phyloP scores from a whole-genome alignment of 2,329 filamentous ascomycete species.

The Lecanicillium sp. region DNA sequence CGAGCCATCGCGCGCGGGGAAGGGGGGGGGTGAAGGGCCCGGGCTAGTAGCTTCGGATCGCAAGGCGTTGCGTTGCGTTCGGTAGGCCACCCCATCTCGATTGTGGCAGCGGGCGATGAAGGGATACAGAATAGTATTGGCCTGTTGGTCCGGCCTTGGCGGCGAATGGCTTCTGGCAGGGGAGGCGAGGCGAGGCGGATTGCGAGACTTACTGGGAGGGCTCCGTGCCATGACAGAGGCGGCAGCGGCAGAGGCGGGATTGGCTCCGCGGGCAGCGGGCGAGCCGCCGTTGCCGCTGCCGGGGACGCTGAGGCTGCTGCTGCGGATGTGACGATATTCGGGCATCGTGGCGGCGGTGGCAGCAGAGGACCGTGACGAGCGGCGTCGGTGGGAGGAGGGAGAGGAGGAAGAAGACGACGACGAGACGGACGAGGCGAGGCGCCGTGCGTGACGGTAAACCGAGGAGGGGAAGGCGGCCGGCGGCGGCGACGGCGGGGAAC shows the following conservation, averaged over 20 bases:
- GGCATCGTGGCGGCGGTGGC: constrained; percentile 25
- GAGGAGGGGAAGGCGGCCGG: background rate
- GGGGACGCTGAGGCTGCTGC: constrained; percentile 49
- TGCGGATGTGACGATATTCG: constrained; percentile 50
- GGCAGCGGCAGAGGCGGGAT: constrained; percentile 25
- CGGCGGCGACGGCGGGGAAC: constrained; percentile 1
- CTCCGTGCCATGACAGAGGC: constrained; percentile 55
- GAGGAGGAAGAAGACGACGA: constrained; percentile 8
- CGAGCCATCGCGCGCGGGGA: no score
- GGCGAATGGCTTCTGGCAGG: background rate
- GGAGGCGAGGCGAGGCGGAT: constrained; percentile 3
- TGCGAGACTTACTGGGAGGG: constrained; percentile 48
- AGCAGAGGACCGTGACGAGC: constrained; percentile 7
- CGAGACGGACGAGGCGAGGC: constrained; percentile 9
- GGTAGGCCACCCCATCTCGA: no score
- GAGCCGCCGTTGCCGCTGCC: constrained; percentile 13
- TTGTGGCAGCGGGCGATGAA: no score
- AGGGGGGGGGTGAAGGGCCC: no score
- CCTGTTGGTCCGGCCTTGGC: no score
- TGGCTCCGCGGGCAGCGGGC: constrained; percentile 6
- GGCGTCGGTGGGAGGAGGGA: constrained; percentile 8
- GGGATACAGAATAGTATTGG: constrained; percentile 2
- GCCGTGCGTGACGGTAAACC: constrained; percentile 8
- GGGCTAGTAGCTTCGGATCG: no score
- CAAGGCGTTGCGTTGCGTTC: no score